These are phyloP conservation scores for Chlorella variabilis DNA, from an alignment of 163 green algal genomes.

Conservation along the genomic window DNA sequence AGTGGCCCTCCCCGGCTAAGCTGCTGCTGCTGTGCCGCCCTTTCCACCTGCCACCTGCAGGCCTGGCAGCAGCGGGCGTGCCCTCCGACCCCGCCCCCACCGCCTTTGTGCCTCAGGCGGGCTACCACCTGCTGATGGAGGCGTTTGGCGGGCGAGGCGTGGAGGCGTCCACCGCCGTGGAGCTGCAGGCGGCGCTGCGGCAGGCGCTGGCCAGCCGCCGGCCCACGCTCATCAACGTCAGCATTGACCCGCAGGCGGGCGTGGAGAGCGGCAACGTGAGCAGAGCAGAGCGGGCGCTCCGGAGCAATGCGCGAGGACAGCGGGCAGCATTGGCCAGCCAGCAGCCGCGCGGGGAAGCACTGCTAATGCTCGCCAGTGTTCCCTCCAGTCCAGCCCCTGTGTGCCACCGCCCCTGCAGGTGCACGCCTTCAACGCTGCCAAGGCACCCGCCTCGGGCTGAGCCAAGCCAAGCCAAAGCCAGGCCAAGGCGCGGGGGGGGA, in stretches of 20 bases:
- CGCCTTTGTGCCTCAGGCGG: constrained; percentile 70
- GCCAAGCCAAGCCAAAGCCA: no score
- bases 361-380: no score
- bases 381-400: neutral
- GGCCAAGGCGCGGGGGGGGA: no score
- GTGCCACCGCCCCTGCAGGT: constrained; percentile 45
- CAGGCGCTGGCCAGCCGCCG: constrained; percentile 43
- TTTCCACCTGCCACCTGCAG: no score
- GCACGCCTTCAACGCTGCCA: constrained; percentile 66
- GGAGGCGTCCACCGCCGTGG: constrained; percentile 45
- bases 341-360: no score
- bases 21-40: no score
- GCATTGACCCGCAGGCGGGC: constrained; percentile 81
- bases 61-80: constrained; percentile 43
- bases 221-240: constrained; percentile 73
- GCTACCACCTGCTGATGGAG: constrained; percentile 76
- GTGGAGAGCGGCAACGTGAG: constrained; percentile 69
- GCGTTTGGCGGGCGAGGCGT: constrained; percentile 77
- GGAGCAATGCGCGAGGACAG: no score
- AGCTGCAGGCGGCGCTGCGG: constrained; percentile 52
- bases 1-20: no score
- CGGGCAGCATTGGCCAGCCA: no score
- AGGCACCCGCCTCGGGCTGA: constrained; percentile 3
- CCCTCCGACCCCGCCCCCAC: constrained; percentile 73
- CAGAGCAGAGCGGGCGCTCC: no score